These are phyloP conservation scores for Arabidopsis arenosa DNA, from an alignment of 345 rosid genomes.

Conservation along the genomic window DNA sequence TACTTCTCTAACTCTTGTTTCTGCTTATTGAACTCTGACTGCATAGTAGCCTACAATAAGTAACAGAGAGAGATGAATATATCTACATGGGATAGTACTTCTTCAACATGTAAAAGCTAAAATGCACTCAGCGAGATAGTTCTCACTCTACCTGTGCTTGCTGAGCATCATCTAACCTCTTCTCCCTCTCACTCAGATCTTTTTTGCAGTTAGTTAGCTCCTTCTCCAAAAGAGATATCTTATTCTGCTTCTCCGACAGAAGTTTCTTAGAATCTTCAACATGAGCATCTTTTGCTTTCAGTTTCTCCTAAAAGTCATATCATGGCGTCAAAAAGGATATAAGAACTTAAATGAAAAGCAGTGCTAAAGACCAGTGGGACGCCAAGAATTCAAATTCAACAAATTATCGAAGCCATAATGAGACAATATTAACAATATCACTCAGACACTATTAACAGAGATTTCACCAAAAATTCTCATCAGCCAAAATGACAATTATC, in stretches of 20 bases:
- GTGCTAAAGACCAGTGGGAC: not conserved
- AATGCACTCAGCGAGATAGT: slow-evolving; percentile 6
- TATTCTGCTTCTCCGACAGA: slow-evolving; percentile 62
- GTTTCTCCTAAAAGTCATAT: slow-evolving; percentile 57
- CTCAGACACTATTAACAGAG: slow-evolving; percentile 7
- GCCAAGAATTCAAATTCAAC: slow-evolving; percentile 7
- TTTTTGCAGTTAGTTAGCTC: slow-evolving; percentile 66
- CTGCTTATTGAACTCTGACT: slow-evolving; percentile 45
- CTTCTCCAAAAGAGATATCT: slow-evolving; percentile 65
- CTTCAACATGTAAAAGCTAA: slow-evolving; percentile 15
- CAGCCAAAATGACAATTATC: slow-evolving; percentile 17
- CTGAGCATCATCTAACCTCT: slow-evolving; percentile 60
- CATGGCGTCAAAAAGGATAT: slow-evolving; percentile 15
- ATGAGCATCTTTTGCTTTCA: slow-evolving; percentile 70
- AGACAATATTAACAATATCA: no score
- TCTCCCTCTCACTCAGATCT: slow-evolving; percentile 71
- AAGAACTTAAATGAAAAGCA: not conserved
- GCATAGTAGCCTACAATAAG: slow-evolving; percentile 51
- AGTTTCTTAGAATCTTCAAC: slow-evolving; percentile 58
- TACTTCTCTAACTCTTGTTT: slow-evolving; percentile 23
- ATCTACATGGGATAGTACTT: slow-evolving; percentile 15
- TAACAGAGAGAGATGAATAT: slow-evolving; percentile 32
- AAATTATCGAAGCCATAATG: not conserved
- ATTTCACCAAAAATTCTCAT: not conserved
- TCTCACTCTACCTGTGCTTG: slow-evolving; percentile 65